Percentiles rank a stretch among this genome's conserved stretches.
Conservation (phyloP, 192 early-diverging fungal species). For the Irineochytrium annulatum region DNA sequence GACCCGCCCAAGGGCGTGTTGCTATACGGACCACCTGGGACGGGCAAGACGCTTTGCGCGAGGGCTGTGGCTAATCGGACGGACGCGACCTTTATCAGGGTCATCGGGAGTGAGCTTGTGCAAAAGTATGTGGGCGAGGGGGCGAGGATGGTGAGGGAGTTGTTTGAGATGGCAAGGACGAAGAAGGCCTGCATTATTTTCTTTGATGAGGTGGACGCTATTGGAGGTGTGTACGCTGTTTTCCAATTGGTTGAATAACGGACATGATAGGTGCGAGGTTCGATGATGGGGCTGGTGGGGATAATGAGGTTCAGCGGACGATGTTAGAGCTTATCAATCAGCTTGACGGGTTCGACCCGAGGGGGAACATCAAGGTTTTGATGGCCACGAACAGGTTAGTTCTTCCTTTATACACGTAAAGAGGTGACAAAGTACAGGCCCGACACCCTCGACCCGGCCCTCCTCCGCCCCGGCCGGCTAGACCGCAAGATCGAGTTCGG, state of each 20-base stretch:
- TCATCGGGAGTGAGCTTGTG: slow-evolving; percentile 98
- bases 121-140: slow-evolving; percentile 99
- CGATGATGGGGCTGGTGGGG: slow-evolving; percentile 97
- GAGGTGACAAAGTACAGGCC: no score
- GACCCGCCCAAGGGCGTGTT: slow-evolving; percentile 99
- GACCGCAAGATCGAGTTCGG: slow-evolving; percentile 99
- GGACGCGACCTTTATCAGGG: slow-evolving; percentile 99
- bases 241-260: background rate
- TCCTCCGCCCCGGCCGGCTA: slow-evolving; percentile 95
- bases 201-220: slow-evolving; percentile 99
- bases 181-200: slow-evolving; percentile 99
- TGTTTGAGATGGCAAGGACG: slow-evolving; percentile 99
- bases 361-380: slow-evolving; percentile 99
- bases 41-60: slow-evolving; percentile 96
- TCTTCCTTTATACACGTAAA: no score
- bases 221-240: slow-evolving; percentile 58
- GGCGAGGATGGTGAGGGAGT: slow-evolving; percentile 97
- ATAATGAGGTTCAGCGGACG: slow-evolving; percentile 99
- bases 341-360: slow-evolving; percentile 97
- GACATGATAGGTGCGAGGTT: slow-evolving; percentile 73
- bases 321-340: slow-evolving; percentile 99
- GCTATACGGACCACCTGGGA: slow-evolving; percentile 87
- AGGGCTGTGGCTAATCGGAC: slow-evolving; percentile 98
- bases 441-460: slow-evolving; percentile 96
- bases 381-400: slow-evolving; percentile 94